phyloP scores from a whole-genome alignment of 108 stramenopile genomes.

The Ochromonas danica region DNA sequence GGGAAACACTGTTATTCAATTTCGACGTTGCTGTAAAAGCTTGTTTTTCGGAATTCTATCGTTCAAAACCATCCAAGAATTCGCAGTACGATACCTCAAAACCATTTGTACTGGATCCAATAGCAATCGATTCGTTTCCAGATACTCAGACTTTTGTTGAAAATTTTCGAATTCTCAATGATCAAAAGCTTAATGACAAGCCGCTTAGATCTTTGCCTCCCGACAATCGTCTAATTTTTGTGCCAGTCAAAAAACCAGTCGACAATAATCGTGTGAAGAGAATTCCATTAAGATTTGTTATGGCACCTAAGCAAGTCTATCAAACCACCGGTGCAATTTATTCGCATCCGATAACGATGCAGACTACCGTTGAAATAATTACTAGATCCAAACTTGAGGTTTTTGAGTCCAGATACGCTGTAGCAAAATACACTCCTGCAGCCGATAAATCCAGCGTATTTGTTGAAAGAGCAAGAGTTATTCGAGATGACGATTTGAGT shows the following conservation, averaged over 20 bases:
- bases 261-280: constrained; percentile 15
- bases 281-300: constrained; percentile 17
- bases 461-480: constrained; percentile 16
- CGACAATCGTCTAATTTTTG: constrained; percentile 16
- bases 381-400: constrained; percentile 15
- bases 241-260: constrained; percentile 15
- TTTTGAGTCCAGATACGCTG: constrained; percentile 15
- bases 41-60: constrained; percentile 17
- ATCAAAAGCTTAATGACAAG: constrained; percentile 17
- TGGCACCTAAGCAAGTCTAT: constrained; percentile 15
- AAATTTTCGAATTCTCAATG: constrained; percentile 17
- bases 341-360: constrained; percentile 14
- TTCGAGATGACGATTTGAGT: constrained; percentile 10
- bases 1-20: constrained; percentile 16
- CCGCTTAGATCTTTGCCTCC: constrained; percentile 13
- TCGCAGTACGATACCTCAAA: constrained; percentile 15
- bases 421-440: constrained; percentile 15
- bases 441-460: constrained; percentile 15
- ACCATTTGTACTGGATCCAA: constrained; percentile 15
- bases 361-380: constrained; percentile 17
- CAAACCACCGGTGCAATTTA: constrained; percentile 15
- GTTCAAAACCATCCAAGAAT: constrained; percentile 16
- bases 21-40: constrained; percentile 15
- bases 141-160: constrained; percentile 16
- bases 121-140: constrained; percentile 15